These are phyloP conservation scores for Coprinopsis marcescibilis DNA, from an alignment of 768 basidiomycete genomes.

Conservation along the genomic window DNA sequence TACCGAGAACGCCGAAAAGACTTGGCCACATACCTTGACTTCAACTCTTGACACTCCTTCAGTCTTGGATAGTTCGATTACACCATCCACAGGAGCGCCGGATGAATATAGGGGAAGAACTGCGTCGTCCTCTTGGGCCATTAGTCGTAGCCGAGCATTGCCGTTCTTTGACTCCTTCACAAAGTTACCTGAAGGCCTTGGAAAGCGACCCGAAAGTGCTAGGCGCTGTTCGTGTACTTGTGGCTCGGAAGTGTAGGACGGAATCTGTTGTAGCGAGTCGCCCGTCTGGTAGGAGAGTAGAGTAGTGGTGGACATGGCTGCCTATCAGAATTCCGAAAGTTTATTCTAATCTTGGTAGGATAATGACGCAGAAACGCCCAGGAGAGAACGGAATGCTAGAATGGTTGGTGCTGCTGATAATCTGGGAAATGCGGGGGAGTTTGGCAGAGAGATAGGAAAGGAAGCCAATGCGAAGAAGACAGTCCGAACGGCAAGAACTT, in stretches of 20 bases:
- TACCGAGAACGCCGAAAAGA: constrained; percentile 1
- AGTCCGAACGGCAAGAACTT: not conserved
- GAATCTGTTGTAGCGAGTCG: constrained; percentile 33
- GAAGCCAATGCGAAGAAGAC: not conserved
- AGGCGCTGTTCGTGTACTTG: constrained; percentile 47
- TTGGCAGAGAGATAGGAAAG: not conserved
- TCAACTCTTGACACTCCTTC: constrained; percentile 57
- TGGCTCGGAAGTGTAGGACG: constrained; percentile 51
- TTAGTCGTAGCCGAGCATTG: constrained; percentile 44
- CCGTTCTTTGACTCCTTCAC: constrained; percentile 56
- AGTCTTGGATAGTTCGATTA: constrained; percentile 47
- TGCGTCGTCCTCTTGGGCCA: constrained; percentile 44
- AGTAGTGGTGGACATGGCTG: constrained; percentile 47
- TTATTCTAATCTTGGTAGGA: too few relatives aligned
- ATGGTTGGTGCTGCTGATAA: not conserved
- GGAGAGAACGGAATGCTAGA: too few relatives aligned
- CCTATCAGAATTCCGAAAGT: not conserved
- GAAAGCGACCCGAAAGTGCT: constrained; percentile 36
- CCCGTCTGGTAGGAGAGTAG: constrained; percentile 45
- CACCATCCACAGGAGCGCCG: constrained; percentile 48
- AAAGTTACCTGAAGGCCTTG: constrained; percentile 42
- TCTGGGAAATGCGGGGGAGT: not conserved
- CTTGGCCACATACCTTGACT: constrained; percentile 47
- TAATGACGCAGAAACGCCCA: too few relatives aligned
- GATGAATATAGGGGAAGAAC: constrained; percentile 54